phyloP scores from a whole-genome alignment of 1,284 basidiomycete genomes.

The Heliocybe sulcata region DNA sequence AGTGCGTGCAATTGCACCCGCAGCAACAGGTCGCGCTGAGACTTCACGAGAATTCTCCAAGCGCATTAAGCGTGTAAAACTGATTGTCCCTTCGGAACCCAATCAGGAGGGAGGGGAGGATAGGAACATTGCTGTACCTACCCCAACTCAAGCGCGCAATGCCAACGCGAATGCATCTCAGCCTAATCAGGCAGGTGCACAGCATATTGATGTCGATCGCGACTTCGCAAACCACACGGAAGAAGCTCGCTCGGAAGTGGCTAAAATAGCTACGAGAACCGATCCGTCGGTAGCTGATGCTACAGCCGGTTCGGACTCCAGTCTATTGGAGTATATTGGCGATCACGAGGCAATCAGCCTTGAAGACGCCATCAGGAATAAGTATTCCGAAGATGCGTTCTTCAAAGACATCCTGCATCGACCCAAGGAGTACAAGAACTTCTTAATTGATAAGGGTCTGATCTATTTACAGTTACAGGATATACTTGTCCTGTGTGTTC shows the following conservation, averaged over 20 bases:
- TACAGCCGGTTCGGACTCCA: neutral
- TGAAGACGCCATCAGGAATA: neutral
- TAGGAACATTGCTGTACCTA: no score
- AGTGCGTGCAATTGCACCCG: neutral
- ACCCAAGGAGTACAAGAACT: constrained; percentile 8
- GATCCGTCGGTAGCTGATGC: neutral
- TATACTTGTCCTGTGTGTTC: constrained; percentile 23
- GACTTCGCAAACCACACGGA: no score
- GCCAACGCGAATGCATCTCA: no score
- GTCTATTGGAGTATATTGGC: neutral
- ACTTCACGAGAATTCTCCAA: constrained; percentile 4
- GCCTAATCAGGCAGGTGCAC: no score
- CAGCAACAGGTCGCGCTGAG: constrained; percentile 4
- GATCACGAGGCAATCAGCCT: neutral
- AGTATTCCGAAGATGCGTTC: constrained; percentile 2
- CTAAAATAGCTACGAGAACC: no score
- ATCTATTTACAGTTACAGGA: neutral
- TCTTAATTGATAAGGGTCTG: constrained; percentile 3
- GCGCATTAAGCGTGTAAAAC: constrained; percentile 1
- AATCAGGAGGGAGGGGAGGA: constrained; percentile 4
- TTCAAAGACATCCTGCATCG: neutral
- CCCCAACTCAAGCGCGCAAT: no score
- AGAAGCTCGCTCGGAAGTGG: no score
- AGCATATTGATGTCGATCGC: no score
- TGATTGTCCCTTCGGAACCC: constrained; percentile 1